Evolutionary conservation across 208 protist genomes (phyloP).

Genomic region (Leishmania gerbilli): DNA sequence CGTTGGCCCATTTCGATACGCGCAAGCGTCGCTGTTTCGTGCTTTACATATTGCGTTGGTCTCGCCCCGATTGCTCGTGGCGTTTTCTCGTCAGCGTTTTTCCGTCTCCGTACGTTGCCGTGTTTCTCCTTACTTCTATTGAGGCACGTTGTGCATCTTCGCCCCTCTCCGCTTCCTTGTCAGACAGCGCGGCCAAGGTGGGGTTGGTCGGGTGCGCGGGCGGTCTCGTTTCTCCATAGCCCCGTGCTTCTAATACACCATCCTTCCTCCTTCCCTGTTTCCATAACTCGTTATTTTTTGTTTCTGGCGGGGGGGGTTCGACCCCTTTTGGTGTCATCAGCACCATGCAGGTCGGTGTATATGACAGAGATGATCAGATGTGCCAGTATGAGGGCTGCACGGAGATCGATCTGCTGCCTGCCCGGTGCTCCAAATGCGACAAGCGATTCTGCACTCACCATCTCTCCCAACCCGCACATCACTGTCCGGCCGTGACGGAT

Average conservation of each 20-base stretch:
- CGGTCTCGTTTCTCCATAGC: not conserved
- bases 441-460: constrained; percentile 83
- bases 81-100: not conserved
- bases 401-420: constrained; percentile 71
- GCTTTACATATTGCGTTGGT: not conserved
- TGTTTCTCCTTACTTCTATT: not conserved
- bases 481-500: constrained; percentile 50
- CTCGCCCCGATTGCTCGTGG: not conserved
- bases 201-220: not conserved
- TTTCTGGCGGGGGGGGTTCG: too few relatives aligned
- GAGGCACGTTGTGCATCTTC: not conserved
- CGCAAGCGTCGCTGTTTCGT: not conserved
- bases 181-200: not conserved
- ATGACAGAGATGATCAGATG: constrained; percentile 70
- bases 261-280: not conserved
- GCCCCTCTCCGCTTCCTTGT: not conserved
- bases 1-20: not conserved
- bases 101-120: not conserved
- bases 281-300: not conserved
- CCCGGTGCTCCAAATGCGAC: constrained; percentile 70
- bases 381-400: constrained; percentile 74
- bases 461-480: constrained; percentile 64
- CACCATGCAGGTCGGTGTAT: constrained; percentile 85
- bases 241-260: not conserved
- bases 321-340: not conserved